phyloP scores from a whole-genome alignment of 78 protist genomes.

The Ministeria vibrans region DNA sequence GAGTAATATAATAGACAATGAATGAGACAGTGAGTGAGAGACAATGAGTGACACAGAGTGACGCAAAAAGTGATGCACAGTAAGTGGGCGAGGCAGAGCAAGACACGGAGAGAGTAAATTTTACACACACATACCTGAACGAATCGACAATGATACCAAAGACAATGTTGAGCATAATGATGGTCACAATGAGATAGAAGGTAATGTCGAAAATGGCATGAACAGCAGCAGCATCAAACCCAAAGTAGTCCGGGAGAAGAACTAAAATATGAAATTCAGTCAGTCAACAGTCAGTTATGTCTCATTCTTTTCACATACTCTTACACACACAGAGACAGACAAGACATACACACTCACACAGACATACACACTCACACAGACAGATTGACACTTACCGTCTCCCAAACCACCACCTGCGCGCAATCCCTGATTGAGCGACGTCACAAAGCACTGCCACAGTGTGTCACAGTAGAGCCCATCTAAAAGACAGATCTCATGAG shows the following conservation, averaged over 20 bases:
- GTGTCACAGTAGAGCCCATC: not conserved
- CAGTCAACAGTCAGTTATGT: not conserved
- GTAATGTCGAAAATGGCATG: not conserved
- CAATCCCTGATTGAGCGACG: not conserved
- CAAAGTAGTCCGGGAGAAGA: not conserved
- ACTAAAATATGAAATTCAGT: not conserved
- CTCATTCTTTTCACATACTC: not conserved
- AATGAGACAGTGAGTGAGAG: not conserved
- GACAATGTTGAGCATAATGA: constrained; percentile 37
- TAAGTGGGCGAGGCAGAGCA: not conserved
- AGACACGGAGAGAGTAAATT: not conserved
- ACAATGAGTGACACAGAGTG: not conserved
- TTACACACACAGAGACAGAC: not conserved
- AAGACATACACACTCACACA: not conserved
- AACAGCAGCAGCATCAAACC: not conserved
- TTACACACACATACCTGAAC: constrained; percentile 5
- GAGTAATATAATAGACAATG: not conserved
- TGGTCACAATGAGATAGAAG: constrained; percentile 23
- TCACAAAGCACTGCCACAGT: constrained; percentile 1
- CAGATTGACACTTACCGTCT: not conserved
- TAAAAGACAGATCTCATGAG: not conserved
- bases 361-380: not conserved
- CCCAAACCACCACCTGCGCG: not conserved
- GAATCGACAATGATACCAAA: constrained; percentile 50
- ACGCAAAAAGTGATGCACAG: not conserved